Evolutionary conservation across 139 green algal species (phyloP).

Genomic region (Chlamydomonas incerta): DNA sequence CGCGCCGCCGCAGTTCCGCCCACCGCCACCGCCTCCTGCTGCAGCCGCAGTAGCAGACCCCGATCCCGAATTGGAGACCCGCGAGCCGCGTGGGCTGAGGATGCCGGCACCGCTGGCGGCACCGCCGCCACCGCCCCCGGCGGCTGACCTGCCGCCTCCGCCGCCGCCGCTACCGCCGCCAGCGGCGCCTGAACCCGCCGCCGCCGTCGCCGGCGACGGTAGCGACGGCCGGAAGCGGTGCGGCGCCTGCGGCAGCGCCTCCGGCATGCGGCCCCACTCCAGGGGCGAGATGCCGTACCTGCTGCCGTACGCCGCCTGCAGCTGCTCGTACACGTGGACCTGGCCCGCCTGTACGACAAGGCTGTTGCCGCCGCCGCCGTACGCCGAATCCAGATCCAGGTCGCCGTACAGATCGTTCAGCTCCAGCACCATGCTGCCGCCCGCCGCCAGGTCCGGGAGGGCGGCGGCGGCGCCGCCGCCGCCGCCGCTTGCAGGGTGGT

Average conservation of each 20-base stretch:
- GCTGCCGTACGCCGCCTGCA: neutral
- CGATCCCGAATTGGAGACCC: too few relatives aligned
- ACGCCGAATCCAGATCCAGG: neutral
- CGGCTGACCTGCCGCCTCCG: neutral
- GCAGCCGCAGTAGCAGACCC: neutral
- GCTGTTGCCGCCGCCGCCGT: constrained; percentile 12
- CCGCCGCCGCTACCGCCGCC: too few relatives aligned
- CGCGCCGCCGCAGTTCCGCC: neutral
- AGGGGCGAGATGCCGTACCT: constrained; percentile 4
- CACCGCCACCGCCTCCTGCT: neutral
- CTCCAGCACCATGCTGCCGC: constrained; percentile 38
- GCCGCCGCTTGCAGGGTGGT: neutral
- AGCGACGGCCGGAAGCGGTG: constrained; percentile 27
- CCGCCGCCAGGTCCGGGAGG: neutral
- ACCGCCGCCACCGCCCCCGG: neutral
- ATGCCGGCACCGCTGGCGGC: too few relatives aligned
- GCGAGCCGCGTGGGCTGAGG: too few relatives aligned
- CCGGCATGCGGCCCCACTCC: constrained; percentile 29
- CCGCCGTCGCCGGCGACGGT: neutral
- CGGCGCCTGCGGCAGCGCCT: constrained; percentile 34
- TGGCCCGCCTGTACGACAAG: constrained; percentile 8
- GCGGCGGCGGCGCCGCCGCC: neutral
- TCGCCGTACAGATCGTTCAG: constrained; percentile 22
- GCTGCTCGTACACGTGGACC: constrained; percentile 37
- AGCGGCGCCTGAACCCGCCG: too few relatives aligned